Percentiles rank a stretch among this genome's conserved stretches.
Evolutionary conservation across 1,284 basidiomycete genomes (phyloP).

Genomic region (Sparassis latifolia): DNA sequence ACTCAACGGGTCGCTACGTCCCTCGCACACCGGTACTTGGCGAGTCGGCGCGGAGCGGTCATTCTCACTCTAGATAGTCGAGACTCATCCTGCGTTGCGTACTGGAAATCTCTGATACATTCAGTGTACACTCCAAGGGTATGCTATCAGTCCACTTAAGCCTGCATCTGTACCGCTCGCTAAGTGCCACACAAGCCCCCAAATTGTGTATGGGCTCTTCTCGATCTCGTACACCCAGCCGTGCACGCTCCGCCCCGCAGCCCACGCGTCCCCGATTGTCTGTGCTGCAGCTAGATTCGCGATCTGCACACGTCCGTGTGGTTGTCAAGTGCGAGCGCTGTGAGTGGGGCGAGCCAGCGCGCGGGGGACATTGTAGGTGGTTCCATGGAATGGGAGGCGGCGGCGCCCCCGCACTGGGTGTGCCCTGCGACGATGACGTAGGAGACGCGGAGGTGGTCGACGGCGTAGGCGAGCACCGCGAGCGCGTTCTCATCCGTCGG

Average conservation of each 20-base stretch:
- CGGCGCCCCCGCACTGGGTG: constrained; percentile 74
- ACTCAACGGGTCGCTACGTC: no score
- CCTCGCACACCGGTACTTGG: no score
- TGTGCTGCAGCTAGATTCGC: constrained; percentile 60
- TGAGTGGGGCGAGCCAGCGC: constrained; percentile 72
- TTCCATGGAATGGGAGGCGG: constrained; percentile 50
- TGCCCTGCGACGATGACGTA: constrained; percentile 84
- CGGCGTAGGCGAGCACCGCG: constrained; percentile 78
- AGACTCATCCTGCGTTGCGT: no score
- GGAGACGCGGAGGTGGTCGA: constrained; percentile 73
- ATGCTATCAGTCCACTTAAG: no score
- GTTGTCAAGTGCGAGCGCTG: constrained; percentile 43
- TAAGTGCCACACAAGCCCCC: no score
- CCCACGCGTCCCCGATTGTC: constrained; percentile 70
- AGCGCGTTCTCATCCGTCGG: constrained; percentile 72
- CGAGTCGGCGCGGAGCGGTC: no score
- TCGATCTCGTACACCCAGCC: constrained; percentile 80
- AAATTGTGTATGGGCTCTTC: no score
- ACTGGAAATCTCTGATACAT: no score
- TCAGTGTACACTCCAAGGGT: no score
- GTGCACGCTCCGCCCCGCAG: constrained; percentile 60
- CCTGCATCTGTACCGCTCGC: no score
- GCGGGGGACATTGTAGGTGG: constrained; percentile 43
- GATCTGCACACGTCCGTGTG: constrained; percentile 54
- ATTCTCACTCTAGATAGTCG: no score